Evolutionary conservation across 2,329 filamentous ascomycete genomes (phyloP).

Genomic region (Eutypa lata): DNA sequence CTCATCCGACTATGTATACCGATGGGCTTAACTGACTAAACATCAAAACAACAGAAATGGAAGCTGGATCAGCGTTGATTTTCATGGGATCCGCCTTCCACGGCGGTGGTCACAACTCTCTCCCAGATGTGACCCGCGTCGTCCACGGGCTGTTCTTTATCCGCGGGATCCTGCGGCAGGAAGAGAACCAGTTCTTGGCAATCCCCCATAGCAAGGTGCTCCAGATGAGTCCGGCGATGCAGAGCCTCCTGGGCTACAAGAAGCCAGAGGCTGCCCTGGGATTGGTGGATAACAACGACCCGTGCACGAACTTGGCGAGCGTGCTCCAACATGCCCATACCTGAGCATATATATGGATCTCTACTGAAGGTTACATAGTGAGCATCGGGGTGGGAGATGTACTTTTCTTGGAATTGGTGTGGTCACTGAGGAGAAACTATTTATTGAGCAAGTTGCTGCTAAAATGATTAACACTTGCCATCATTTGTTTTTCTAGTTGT

Average conservation of each 20-base stretch:
- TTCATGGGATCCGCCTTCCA: neutral
- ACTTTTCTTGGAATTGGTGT: too few relatives aligned
- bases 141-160: neutral
- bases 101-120: neutral
- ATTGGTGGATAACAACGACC: neutral
- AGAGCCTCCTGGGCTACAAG: neutral
- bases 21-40: too few relatives aligned
- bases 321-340: too few relatives aligned
- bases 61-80: neutral
- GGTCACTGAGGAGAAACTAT: too few relatives aligned
- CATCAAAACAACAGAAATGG: neutral
- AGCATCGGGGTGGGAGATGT: too few relatives aligned
- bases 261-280: neutral
- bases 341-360: too few relatives aligned
- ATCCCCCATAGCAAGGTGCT: neutral
- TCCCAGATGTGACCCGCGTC: neutral
- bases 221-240: neutral
- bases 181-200: neutral
- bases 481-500: too few relatives aligned
- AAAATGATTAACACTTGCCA: too few relatives aligned
- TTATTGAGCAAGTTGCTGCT: too few relatives aligned
- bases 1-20: neutral
- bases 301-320: neutral
- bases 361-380: too few relatives aligned
- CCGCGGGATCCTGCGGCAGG: neutral